Evolutionary conservation across 306 rosid species (phyloP), one percentile per base, ranked within the genome.

Genomic region (Trichosanthes cucumerina): DNA sequence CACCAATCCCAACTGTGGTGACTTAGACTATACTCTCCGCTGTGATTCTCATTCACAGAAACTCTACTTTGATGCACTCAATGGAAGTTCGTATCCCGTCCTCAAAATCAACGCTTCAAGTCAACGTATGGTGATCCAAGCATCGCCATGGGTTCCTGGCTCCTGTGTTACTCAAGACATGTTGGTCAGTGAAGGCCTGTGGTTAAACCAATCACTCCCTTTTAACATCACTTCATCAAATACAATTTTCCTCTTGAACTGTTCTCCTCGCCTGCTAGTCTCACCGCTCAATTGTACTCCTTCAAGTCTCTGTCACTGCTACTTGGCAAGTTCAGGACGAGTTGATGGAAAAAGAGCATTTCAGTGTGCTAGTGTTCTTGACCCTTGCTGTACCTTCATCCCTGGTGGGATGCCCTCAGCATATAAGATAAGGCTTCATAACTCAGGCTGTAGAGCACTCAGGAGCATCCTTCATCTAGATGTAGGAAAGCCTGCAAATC

Each of bases 391-490:
- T 83, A 91, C 97, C 13, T 95, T 95, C 84, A 36, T 85, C 50
- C 86, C 97, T 3, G 99, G 97, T 16, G 99, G 99, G 3, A 80
- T 59, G 83, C 98, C 99, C 81, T 92, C 97, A 19, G 93, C 97
- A 18, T 92, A 92, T 88, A 95, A 85, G 85, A 95, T 92, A 59
- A 52, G 97, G 84, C 97, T 95, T 83, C 99, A 92, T 34, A 82
- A 50, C 50, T 92, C 97, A n/a, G 97, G 97, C 7, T 95, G 99
- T 81, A 86, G 78, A 82, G 97, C 99, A 8, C 86, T 91, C 87
- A 88, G 96, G 85, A 95, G 99, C 85, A 83, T 92, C 77, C 82
- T 91, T 83, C 87, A 90, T 79, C 86, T 91, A 85, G 87, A 88
- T 75, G 33, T 69, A 6, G 85, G 79, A 34, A 86, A 88, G 80